A percentile compares a stretch with the other conserved stretches of the same genome.
Evolutionary conservation across 2,329 filamentous ascomycete genomes (phyloP).

Genomic region (Venturia effusa): DNA sequence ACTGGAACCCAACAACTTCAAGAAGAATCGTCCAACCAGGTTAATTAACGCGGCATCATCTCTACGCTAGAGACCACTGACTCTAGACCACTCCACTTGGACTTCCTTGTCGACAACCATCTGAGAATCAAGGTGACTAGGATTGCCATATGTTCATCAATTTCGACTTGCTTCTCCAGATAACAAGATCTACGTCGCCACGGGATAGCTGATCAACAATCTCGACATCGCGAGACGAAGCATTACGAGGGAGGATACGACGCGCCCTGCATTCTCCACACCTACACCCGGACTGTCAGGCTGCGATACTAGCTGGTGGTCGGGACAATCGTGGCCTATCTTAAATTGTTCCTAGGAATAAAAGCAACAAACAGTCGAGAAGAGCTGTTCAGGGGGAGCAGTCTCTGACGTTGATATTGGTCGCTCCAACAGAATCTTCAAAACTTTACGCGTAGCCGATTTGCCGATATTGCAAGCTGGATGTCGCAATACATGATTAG

Average conservation of each 20-base stretch:
- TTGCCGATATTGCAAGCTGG: not conserved
- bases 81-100: no score
- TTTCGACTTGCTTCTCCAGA: not conserved
- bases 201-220: not conserved
- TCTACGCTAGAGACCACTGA: no score
- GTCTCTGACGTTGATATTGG: not conserved
- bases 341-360: no score
- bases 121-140: no score
- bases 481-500: not conserved
- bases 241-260: not conserved
- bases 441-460: not conserved
- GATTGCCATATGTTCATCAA: no score
- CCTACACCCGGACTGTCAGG: not conserved
- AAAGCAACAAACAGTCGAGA: not conserved
- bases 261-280: not conserved
- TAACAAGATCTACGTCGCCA: not conserved
- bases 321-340: not conserved
- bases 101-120: no score
- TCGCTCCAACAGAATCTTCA: not conserved
- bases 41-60: not conserved
- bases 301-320: not conserved
- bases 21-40: no score
- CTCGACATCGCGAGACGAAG: not conserved
- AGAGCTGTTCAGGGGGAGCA: not conserved
- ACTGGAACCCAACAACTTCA: no score